Conservation (phyloP, 2,329 filamentous ascomycete genomes). For the Colletotrichum tofieldiae region DNA sequence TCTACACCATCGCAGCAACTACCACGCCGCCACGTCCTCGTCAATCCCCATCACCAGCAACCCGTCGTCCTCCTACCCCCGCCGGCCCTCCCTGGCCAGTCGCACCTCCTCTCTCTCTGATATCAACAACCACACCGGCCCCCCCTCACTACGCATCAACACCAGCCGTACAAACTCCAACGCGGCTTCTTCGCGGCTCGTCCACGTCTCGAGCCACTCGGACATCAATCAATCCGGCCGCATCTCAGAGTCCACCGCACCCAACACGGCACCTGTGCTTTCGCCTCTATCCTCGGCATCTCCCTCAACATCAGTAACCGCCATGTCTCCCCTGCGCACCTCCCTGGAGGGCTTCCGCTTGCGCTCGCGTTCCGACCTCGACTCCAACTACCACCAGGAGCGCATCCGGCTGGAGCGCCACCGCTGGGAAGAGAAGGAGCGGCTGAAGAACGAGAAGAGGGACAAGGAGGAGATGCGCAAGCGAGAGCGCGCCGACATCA, state of each 20-base stretch:
- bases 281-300: constrained; percentile 52
- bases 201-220: constrained; percentile 63
- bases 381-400: constrained; percentile 67
- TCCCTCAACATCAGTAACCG: constrained; percentile 52
- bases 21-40: constrained; percentile 46
- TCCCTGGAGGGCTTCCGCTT: constrained; percentile 75
- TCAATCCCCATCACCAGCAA: constrained; percentile 47
- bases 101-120: constrained; percentile 59
- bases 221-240: constrained; percentile 59
- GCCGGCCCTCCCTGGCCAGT: constrained; percentile 57
- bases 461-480: constrained; percentile 72
- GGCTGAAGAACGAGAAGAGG: constrained; percentile 74
- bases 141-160: constrained; percentile 56
- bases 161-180: constrained; percentile 51
- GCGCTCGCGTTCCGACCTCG: constrained; percentile 73
- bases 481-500: constrained; percentile 71
- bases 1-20: constrained; percentile 31
- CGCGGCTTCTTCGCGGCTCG: constrained; percentile 55
- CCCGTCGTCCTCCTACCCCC: constrained; percentile 46
- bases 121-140: constrained; percentile 46
- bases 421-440: constrained; percentile 75
- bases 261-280: constrained; percentile 48
- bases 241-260: constrained; percentile 47
- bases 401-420: constrained; percentile 74
- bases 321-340: constrained; percentile 69